Evolutionary conservation across 148 eudicot genomes (phyloP).

Genomic region (Amaranthus palmeri): DNA sequence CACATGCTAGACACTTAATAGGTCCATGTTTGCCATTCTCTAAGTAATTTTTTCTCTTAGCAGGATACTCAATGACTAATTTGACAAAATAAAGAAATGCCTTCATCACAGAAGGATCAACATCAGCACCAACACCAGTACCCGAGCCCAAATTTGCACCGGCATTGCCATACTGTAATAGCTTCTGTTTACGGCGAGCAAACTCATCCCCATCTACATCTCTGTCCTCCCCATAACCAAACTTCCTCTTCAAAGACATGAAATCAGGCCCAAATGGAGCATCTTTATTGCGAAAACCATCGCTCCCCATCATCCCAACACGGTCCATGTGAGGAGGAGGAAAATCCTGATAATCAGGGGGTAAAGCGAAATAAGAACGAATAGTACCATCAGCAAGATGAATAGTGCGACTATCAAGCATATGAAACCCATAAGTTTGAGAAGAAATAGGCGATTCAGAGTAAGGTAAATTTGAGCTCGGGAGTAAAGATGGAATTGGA

Average conservation of each 20-base stretch:
- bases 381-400: conserved; percentile 66
- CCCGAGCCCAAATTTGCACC: conserved; percentile 36
- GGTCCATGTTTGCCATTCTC: conserved; percentile 72
- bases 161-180: conserved; percentile 62
- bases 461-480: conserved; percentile 5
- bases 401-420: conserved; percentile 75
- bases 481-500: conserved; percentile 14
- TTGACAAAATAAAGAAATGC: conserved; percentile 64
- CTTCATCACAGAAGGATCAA: conserved; percentile 67
- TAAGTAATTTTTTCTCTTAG: conserved; percentile 55
- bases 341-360: conserved; percentile 73
- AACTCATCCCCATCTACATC: conserved; percentile 30
- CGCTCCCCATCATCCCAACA: conserved; percentile 46
- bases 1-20: conserved; percentile 64
- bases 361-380: conserved; percentile 80
- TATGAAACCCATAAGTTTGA: conserved; percentile 77
- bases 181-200: conserved; percentile 69
- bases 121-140: conserved; percentile 27
- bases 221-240: conserved; percentile 43
- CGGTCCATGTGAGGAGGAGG: conserved; percentile 24
- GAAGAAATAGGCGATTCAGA: conserved; percentile 28
- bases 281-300: conserved; percentile 28
- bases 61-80: conserved; percentile 50
- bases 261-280: conserved; percentile 20
- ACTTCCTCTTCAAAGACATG: conserved; percentile 55